Conservation (phyloP, 2,329 filamentous ascomycete species). For the Penicillium rolfsii region DNA sequence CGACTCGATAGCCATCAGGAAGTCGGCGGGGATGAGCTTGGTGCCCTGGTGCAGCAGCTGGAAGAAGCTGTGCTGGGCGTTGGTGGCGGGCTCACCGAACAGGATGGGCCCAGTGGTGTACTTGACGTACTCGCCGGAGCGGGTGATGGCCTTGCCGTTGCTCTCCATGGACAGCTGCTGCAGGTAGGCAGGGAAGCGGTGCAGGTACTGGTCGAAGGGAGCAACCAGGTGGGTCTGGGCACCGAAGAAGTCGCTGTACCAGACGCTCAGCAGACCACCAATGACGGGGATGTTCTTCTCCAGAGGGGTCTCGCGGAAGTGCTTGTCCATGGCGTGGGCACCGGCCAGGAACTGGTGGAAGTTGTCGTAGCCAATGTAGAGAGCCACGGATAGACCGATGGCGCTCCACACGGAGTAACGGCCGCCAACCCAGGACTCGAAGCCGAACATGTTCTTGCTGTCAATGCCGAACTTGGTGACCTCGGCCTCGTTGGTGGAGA, state of each 20-base stretch:
- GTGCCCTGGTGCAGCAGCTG: conserved; percentile 98
- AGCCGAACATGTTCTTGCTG: conserved; percentile 99
- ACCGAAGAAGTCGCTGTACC: conserved; percentile 99
- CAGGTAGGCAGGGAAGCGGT: conserved; percentile 98
- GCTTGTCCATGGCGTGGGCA: conserved; percentile 96
- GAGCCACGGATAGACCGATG: conserved; percentile 89
- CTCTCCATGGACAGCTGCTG: conserved; percentile 99
- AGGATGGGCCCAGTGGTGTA: conserved; percentile 96
- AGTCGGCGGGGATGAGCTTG: conserved; percentile 97
- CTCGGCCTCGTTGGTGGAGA: conserved; percentile 93
- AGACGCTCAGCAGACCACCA: conserved; percentile 91
- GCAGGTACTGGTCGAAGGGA: conserved; percentile 98
- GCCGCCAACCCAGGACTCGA: conserved; percentile 97
- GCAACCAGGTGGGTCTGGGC: conserved; percentile 97
- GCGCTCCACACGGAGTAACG: conserved; percentile 99
- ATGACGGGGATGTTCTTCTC: conserved; percentile 94
- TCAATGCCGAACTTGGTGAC: conserved; percentile 99
- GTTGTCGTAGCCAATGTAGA: conserved; percentile 97
- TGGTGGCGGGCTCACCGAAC: conserved; percentile 97
- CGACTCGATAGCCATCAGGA: conserved; percentile 92
- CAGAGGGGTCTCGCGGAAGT: conserved; percentile 89
- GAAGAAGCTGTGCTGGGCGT: conserved; percentile 99
- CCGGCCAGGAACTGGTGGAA: conserved; percentile 95
- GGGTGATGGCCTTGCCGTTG: conserved; percentile 96
- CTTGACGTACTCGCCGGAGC: conserved; percentile 84